A percentile compares a stretch with the other conserved stretches of the same genome.
Conservation (phyloP, 1,284 basidiomycete species). For the Ustilago esculenta region DNA sequence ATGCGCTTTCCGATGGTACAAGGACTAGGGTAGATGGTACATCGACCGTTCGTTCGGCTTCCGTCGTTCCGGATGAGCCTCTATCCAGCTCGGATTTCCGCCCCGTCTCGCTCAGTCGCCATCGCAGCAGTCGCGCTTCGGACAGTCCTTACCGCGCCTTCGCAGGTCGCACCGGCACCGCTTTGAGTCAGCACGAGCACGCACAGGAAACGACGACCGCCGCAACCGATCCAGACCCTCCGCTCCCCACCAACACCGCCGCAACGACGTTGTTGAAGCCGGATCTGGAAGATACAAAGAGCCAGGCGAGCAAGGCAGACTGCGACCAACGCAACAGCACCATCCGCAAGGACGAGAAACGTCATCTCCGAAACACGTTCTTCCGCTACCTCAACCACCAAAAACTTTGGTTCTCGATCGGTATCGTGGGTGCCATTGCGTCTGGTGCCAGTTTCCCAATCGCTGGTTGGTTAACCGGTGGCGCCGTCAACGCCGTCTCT, state of each 20-base stretch:
- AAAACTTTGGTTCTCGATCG: conserved; percentile 45
- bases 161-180: conserved; percentile 21
- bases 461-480: conserved; percentile 63
- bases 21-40: conserved; percentile 35
- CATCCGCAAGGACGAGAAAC: conserved; percentile 28
- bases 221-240: conserved; percentile 9
- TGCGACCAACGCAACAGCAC: conserved; percentile 17
- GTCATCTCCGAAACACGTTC: conserved; percentile 32
- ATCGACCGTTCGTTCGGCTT: conserved; percentile 23
- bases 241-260: conserved; percentile 21
- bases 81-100: conserved; percentile 6
- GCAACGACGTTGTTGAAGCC: conserved; percentile 1
- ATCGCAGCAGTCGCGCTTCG: conserved; percentile 39
- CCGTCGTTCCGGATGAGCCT: conserved; percentile 26
- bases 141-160: conserved; percentile 18
- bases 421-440: conserved; percentile 35
- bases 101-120: conserved; percentile 8
- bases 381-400: conserved; percentile 36
- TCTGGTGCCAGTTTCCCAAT: conserved; percentile 68
- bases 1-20: conserved; percentile 25
- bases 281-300: conserved; percentile 6
- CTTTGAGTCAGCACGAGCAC: conserved; percentile 35
- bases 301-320: neutral
- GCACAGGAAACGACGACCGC: conserved; percentile 21
- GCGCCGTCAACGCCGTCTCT: conserved; percentile 53